Base-by-base conservation (phyloP, 805 yeast species). In the Grigorovia jiainica region DNA sequence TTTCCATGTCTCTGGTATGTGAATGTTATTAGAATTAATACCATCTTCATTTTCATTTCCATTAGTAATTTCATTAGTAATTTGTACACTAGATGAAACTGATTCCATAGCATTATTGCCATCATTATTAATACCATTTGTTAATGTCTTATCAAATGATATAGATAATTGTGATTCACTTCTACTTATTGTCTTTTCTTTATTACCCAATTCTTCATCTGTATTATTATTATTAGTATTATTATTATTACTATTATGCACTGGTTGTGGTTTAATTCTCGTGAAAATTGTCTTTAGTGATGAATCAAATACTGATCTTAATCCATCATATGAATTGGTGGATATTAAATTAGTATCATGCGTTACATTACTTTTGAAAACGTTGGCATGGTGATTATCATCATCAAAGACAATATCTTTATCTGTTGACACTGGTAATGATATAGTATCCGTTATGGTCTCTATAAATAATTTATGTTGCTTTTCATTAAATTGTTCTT, bases 271-370 rank as follows among this genome's bases (percentile, higher is more conserved):
- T 39, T 53, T 55, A n/a, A 60, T 52, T 38, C 55, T 55, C 8
- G 58, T 58, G 16, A 61, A 43, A 10, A 60, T 51, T 32, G 54
- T 57, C 38, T 54, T 54, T 25, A 61, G 44, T 2, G 64, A 59
- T 6, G 54, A 42, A 35, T 59, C 64, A 34, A 60, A 49, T 6
- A 56, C 51, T 17, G 54, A 48, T 40, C 43, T 58, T 27, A 58
- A 47, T 3, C 60, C 57, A 18, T 55, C 58, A 42, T 54, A 54
- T 6, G 63, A 58, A 36, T 49, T 54, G 2, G 50, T 2, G n/a
- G n/a, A 13, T 6, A 6, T 27, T 10, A 13, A 6, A 27, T 10
- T 10, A 27, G 11, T 27, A 4, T 11, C 15, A 6, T 13, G 7
- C 7, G 11, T 25, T 8, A 9, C 13, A 25, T 25, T 7, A 25